phyloP scores from a whole-genome alignment of 2,329 filamentous ascomycete genomes.

The Microcera coccophila region DNA sequence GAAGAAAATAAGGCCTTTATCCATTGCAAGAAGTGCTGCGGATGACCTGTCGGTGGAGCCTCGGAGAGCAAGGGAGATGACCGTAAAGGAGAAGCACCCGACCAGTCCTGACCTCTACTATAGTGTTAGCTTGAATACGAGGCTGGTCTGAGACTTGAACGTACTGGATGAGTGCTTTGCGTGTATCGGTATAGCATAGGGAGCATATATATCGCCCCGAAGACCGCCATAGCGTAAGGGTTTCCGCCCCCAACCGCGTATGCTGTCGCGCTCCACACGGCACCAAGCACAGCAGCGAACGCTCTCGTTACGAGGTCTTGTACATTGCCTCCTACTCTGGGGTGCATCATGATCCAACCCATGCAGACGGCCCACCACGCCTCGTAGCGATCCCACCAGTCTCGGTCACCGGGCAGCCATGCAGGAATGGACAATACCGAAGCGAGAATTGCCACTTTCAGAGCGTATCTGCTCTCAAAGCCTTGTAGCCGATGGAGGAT shows the following conservation, averaged over 20 bases:
- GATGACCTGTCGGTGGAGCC: conserved; percentile 31
- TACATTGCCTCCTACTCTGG: conserved; percentile 53
- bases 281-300: conserved; percentile 47
- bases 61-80: conserved; percentile 46
- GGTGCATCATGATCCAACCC: conserved; percentile 52
- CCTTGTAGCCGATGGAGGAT: conserved; percentile 52
- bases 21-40: conserved; percentile 40
- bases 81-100: conserved; percentile 54
- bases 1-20: conserved; percentile 48
- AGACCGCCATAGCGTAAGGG: conserved; percentile 52
- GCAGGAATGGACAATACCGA: conserved; percentile 51
- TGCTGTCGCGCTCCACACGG: conserved; percentile 52
- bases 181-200: conserved; percentile 57
- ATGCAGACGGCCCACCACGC: conserved; percentile 57
- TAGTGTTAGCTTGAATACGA: conserved; percentile 8
- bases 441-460: conserved; percentile 52
- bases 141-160: conserved; percentile 1
- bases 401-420: conserved; percentile 42
- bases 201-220: conserved; percentile 55
- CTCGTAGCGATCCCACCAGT: conserved; percentile 54
- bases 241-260: conserved; percentile 50
- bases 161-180: conserved; percentile 50
- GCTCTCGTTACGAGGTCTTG: conserved; percentile 54
- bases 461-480: conserved; percentile 54
- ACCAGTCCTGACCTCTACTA: conserved; percentile 53